Evolutionary conservation across 2,329 filamentous ascomycete genomes (phyloP).

Genomic region (Cladosporium austrohemisphaericum): DNA sequence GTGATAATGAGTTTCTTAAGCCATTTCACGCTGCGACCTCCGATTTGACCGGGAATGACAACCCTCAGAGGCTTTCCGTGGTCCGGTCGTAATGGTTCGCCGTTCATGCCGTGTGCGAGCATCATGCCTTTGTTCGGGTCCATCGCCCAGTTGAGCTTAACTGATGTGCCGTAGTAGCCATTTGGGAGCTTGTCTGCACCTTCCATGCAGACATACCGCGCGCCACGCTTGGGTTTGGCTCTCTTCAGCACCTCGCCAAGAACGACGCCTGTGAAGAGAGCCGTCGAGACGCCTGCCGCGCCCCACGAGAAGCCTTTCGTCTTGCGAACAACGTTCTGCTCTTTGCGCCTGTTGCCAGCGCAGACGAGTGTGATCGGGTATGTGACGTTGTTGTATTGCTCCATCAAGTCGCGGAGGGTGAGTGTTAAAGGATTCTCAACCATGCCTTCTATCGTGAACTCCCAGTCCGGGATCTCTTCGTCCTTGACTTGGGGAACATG

Average conservation of each 20-base stretch:
- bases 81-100: constrained; percentile 72
- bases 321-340: constrained; percentile 87
- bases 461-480: constrained; percentile 70
- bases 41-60: constrained; percentile 87
- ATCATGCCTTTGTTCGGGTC: constrained; percentile 80
- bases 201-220: constrained; percentile 85
- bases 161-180: constrained; percentile 80
- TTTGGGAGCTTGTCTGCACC: constrained; percentile 84
- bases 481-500: constrained; percentile 73
- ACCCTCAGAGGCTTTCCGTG: constrained; percentile 80
- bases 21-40: constrained; percentile 91
- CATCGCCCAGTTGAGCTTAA: constrained; percentile 85
- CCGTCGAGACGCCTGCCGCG: constrained; percentile 78
- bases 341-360: constrained; percentile 86
- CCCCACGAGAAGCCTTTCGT: constrained; percentile 96
- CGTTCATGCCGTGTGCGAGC: constrained; percentile 89
- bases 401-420: constrained; percentile 67
- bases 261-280: constrained; percentile 78
- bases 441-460: constrained; percentile 79
- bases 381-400: constrained; percentile 74
- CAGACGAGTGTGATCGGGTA: constrained; percentile 87
- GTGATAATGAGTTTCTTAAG: constrained; percentile 77
- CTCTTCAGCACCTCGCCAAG: constrained; percentile 67
- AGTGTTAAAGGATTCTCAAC: constrained; percentile 73
- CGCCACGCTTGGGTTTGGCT: constrained; percentile 65